Percentiles rank a stretch among this genome's conserved stretches.
Evolutionary conservation across 441 rosid genomes (phyloP).

Genomic region (Theobroma grandiflorum): DNA sequence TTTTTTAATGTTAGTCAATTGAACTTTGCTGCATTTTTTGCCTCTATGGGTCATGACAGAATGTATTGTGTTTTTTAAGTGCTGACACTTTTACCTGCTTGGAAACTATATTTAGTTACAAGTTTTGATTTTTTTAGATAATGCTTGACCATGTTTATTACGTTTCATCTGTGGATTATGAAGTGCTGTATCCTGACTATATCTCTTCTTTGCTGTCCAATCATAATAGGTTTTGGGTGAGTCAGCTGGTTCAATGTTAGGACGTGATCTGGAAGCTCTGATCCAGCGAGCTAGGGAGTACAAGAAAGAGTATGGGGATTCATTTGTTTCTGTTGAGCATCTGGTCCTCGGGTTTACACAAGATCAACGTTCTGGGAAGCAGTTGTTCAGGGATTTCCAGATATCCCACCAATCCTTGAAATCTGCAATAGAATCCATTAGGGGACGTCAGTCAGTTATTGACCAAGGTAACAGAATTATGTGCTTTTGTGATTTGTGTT

Average conservation of each 20-base stretch:
- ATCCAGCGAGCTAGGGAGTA: slow-evolving; percentile 82
- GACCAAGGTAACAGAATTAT: slow-evolving; percentile 73
- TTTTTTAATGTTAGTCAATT: background rate
- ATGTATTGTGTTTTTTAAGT: background rate
- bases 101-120: background rate
- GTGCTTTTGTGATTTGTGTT: background rate
- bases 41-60: background rate
- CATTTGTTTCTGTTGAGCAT: slow-evolving; percentile 96
- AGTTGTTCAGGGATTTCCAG: slow-evolving; percentile 86
- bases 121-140: background rate
- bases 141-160: background rate
- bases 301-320: slow-evolving; percentile 93
- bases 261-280: slow-evolving; percentile 92
- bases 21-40: background rate
- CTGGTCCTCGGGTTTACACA: slow-evolving; percentile 84
- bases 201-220: slow-evolving; percentile 2
- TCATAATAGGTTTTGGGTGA: slow-evolving; percentile 80
- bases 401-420: slow-evolving; percentile 70
- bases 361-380: slow-evolving; percentile 94
- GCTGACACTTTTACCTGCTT: background rate
- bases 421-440: slow-evolving; percentile 86
- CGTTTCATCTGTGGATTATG: background rate
- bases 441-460: slow-evolving; percentile 97
- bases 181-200: slow-evolving; percentile 20
- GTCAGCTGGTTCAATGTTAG: slow-evolving; percentile 93